These are phyloP conservation scores for Eremothecium coryli DNA, from an alignment of 1,139 yeast genomes.

Conservation along the genomic window DNA sequence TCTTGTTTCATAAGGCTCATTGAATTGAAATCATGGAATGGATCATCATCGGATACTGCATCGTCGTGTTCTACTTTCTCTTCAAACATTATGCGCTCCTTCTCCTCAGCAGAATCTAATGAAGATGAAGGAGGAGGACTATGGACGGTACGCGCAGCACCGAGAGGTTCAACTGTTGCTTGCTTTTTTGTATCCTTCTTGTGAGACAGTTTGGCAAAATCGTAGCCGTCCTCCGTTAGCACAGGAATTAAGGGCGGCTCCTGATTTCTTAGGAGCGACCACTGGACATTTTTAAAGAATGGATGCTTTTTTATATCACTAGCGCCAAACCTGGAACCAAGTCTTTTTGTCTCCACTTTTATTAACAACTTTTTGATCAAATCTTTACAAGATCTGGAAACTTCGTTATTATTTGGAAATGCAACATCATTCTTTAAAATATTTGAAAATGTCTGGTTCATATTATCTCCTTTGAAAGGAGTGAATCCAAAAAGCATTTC, in stretches of 20 bases:
- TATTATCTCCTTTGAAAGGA: constrained; percentile 84
- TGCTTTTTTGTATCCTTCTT: constrained; percentile 18
- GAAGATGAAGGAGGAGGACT: constrained; percentile 6
- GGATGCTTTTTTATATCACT: constrained; percentile 85
- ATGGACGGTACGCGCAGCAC: constrained; percentile 2
- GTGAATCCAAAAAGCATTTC: constrained; percentile 95
- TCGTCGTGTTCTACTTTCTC: constrained; percentile 30
- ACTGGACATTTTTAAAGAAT: constrained; percentile 81
- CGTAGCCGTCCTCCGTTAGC: constrained; percentile 50
- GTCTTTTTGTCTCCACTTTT: constrained; percentile 78
- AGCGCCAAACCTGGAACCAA: constrained; percentile 91
- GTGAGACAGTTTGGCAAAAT: constrained; percentile 30
- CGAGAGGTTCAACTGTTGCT: constrained; percentile 1
- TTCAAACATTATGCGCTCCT: constrained; percentile 36
- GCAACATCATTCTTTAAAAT: constrained; percentile 74
- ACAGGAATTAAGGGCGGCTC: constrained; percentile 94
- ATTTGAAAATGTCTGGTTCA: constrained; percentile 84
- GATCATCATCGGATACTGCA: constrained; percentile 44
- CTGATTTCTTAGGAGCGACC: constrained; percentile 90
- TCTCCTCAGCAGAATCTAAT: constrained; percentile 24
- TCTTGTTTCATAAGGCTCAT: constrained; percentile 78
- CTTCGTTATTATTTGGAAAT: constrained; percentile 47
- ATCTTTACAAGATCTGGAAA: constrained; percentile 68
- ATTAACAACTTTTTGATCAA: constrained; percentile 71
- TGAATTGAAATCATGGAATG: constrained; percentile 81